Conservation (phyloP, 164 flowering plant species). For the Vitis riparia region DNA sequence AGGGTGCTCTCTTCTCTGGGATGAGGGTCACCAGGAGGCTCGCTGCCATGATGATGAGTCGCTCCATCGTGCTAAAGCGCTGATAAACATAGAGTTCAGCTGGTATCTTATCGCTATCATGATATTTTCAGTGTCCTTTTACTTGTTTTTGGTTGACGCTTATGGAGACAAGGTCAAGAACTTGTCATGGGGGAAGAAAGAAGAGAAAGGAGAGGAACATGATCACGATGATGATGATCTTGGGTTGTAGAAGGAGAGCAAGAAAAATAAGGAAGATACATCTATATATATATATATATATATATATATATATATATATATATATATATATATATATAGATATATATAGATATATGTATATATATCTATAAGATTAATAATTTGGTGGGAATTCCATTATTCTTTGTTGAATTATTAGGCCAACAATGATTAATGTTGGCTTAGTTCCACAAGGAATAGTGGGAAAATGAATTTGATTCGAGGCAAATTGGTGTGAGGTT, state of each 20-base stretch:
- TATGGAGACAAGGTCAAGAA: conserved; percentile 19
- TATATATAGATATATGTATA: too few species aligned
- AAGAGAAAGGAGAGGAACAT: conserved; percentile 1
- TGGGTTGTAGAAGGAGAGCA: not conserved
- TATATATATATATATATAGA: too few species aligned
- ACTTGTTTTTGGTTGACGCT: conserved; percentile 9
- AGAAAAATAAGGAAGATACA: too few species aligned
- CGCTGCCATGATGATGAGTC: conserved; percentile 11
- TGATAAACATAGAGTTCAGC: conserved; percentile 18
- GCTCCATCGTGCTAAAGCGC: conserved; percentile 19
- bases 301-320: too few species aligned
- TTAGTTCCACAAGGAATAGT: too few species aligned
- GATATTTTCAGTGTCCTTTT: conserved; percentile 13
- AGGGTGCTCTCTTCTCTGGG: conserved; percentile 17
- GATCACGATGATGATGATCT: conserved; percentile 15
- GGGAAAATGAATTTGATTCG: too few species aligned
- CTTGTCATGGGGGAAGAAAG: conserved; percentile 3
- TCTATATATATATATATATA: too few species aligned
- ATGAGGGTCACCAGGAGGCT: conserved; percentile 18
- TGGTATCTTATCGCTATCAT: conserved; percentile 14
- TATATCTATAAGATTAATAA: too few species aligned
- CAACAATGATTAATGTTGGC: too few species aligned
- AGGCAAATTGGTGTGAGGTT: too few species aligned
- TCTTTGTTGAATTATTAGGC: too few species aligned
- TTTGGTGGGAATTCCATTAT: too few species aligned